Conservation (phyloP, 306 rosid species). For the Sicyos edulis region DNA sequence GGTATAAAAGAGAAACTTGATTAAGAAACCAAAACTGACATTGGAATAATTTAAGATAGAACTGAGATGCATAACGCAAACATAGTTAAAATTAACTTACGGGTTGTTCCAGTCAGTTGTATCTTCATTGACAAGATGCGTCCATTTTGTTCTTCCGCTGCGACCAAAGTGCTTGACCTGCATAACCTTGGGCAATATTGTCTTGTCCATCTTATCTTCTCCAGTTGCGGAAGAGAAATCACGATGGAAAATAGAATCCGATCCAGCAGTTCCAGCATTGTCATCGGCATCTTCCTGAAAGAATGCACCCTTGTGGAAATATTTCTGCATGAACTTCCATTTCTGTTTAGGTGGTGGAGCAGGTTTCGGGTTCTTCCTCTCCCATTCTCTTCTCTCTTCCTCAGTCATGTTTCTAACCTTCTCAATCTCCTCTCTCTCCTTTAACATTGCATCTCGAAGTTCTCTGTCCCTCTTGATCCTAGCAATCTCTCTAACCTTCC, state of each 20-base stretch:
- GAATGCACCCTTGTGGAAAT: slow-evolving; percentile 94
- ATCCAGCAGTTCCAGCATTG: slow-evolving; percentile 42
- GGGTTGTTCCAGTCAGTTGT: slow-evolving; percentile 97
- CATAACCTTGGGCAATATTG: slow-evolving; percentile 91
- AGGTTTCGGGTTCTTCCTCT: slow-evolving; percentile 83
- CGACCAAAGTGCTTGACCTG: slow-evolving; percentile 99
- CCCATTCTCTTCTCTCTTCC: slow-evolving; percentile 99
- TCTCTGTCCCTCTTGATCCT: slow-evolving; percentile 95
- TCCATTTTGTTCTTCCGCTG: slow-evolving; percentile 97
- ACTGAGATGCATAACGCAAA: slow-evolving; percentile 4
- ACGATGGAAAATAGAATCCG: slow-evolving; percentile 51
- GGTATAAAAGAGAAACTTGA: neutral
- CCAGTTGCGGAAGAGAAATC: slow-evolving; percentile 97
- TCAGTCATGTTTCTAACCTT: slow-evolving; percentile 90
- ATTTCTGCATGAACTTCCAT: slow-evolving; percentile 98
- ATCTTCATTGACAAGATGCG: slow-evolving; percentile 95
- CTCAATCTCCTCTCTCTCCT: slow-evolving; percentile 87
- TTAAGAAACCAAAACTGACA: neutral
- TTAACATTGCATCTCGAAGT: slow-evolving; percentile 67
- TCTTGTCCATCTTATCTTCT: slow-evolving; percentile 96
- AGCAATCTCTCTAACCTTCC: slow-evolving; percentile 89
- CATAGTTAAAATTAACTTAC: slow-evolving; percentile 39
- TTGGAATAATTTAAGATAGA: neutral
- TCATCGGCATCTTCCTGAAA: slow-evolving; percentile 64
- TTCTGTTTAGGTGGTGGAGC: slow-evolving; percentile 54